phyloP scores from a whole-genome alignment of 257 asterid genomes.

The Nicotiana paniculata region DNA sequence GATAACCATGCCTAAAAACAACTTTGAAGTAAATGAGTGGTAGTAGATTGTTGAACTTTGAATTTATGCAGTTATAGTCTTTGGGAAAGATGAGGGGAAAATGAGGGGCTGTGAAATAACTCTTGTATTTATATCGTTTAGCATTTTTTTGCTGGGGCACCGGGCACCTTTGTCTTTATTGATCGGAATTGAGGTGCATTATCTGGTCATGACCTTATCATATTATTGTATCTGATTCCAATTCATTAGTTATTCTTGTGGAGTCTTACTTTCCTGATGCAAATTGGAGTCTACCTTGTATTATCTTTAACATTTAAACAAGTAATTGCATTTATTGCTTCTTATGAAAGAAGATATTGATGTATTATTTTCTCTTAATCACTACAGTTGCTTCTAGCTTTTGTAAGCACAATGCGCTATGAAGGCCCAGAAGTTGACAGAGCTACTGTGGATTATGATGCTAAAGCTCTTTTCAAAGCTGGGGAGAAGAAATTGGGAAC shows the following conservation, averaged over 20 bases:
- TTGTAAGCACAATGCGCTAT: constrained; percentile 40
- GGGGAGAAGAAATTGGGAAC: constrained; percentile 91
- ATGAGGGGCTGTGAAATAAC: neutral
- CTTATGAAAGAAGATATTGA: neutral
- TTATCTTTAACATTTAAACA: neutral
- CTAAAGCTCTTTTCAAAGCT: constrained; percentile 79
- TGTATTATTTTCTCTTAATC: neutral
- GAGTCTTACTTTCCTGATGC: neutral
- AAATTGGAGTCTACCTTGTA: neutral
- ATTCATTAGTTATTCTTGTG: neutral
- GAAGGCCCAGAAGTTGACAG: constrained; percentile 93
- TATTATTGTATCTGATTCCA: neutral
- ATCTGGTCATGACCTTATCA: neutral
- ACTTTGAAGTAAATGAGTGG: neutral
- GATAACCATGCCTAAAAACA: neutral
- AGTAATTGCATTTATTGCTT: neutral
- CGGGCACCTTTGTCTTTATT: neutral
- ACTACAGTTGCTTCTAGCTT: constrained; percentile 74
- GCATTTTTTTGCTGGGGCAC: neutral
- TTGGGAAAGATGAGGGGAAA: neutral
- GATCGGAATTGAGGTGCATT: neutral
- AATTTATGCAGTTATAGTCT: neutral
- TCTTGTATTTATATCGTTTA: neutral
- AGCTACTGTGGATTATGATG: constrained; percentile 65
- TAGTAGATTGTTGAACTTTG: neutral